phyloP scores from a whole-genome alignment of 2,329 filamentous ascomycete genomes.

The Stagonosporopsis rhizophila region DNA sequence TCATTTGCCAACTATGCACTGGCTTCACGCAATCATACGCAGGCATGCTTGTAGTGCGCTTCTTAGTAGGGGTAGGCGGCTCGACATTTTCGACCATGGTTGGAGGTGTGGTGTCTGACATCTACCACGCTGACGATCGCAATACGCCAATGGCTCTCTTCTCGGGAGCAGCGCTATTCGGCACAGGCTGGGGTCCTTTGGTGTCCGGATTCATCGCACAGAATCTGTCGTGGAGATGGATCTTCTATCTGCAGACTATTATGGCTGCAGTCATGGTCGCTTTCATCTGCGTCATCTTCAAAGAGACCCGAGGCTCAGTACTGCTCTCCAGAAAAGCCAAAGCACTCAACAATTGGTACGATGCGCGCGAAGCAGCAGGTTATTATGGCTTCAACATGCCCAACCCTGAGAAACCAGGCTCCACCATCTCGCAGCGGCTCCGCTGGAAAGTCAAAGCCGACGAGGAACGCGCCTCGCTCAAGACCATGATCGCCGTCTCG shows the following conservation, averaged over 20 bases:
- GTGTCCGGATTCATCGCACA: constrained; percentile 73
- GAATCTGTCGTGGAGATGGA: constrained; percentile 78
- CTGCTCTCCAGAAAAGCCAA: constrained; percentile 77
- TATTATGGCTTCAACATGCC: constrained; percentile 62
- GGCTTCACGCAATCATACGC: constrained; percentile 72
- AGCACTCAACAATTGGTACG: constrained; percentile 80
- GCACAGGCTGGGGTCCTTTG: constrained; percentile 80
- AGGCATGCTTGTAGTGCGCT: constrained; percentile 77
- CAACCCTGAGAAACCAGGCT: constrained; percentile 26
- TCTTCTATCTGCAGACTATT: constrained; percentile 87
- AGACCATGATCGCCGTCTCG: constrained; percentile 75
- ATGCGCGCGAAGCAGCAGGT: constrained; percentile 71
- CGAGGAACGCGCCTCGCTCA: constrained; percentile 73
- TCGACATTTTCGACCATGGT: constrained; percentile 87
- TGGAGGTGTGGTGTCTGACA: constrained; percentile 87
- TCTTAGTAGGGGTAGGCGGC: constrained; percentile 78
- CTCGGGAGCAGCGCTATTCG: constrained; percentile 77
- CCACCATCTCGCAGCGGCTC: constrained; percentile 61
- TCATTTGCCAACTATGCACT: constrained; percentile 74
- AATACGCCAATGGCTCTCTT: constrained; percentile 93
- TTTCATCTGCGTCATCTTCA: constrained; percentile 73
- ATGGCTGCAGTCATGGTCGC: constrained; percentile 68
- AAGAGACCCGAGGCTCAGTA: constrained; percentile 83
- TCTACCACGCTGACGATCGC: constrained; percentile 78
- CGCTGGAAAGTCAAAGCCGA: constrained; percentile 83